Evolutionary conservation across 139 green algal genomes (phyloP), one percentile per base, ranked within the genome.

Genomic region (Picochlorum costavermella): DNA sequence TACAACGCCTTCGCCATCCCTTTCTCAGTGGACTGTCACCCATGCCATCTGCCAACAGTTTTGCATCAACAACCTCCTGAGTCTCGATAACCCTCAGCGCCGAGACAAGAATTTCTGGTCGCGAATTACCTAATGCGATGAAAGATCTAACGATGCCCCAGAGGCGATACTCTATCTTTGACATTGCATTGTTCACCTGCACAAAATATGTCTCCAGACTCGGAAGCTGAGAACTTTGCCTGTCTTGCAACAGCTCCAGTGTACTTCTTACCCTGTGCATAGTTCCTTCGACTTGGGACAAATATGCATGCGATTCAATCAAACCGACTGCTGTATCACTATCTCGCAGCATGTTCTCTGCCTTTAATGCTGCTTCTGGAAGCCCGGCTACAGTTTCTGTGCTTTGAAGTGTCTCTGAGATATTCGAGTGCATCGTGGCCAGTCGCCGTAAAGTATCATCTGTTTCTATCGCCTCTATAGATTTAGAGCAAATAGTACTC

Each of bases 391-490:
- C n/a, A 14, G 26, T 40, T 10, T 66, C 60, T 37, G 33, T 44
- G 60, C 68, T 63, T 49, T 73, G 46, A 40, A 84, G 60, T n/a
- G 78, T 84, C 63, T 84, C 80, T 33, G 69, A 50, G 64, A 94
- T 51, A 69, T 95, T 94, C 51, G 65, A 67, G 63, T 91, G 81
- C 33, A 88, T 81, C 14, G 78, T 70, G 26, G 60, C 75, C 46
- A 95, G 75, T 25, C 77, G 49, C 45, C 78, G 69, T 57, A 95
- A 92, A 64, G 83, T 84, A 48, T 89, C 86, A 40, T 88, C 79
- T 68, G 89, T 75, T 40, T 91, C 77, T 2, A 94, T 83, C 31
- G 92, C 65, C 5, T 60, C 69, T 2, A 76, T 25, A 67, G 80
- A 90, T 68, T 95, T 87, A 12, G 63, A 76, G 65, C 87, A 94